A percentile compares a stretch with the other conserved stretches of the same genome.
These are phyloP conservation scores for Quercus bicolor DNA, from an alignment of 306 rosid genomes.

Conservation along the genomic window DNA sequence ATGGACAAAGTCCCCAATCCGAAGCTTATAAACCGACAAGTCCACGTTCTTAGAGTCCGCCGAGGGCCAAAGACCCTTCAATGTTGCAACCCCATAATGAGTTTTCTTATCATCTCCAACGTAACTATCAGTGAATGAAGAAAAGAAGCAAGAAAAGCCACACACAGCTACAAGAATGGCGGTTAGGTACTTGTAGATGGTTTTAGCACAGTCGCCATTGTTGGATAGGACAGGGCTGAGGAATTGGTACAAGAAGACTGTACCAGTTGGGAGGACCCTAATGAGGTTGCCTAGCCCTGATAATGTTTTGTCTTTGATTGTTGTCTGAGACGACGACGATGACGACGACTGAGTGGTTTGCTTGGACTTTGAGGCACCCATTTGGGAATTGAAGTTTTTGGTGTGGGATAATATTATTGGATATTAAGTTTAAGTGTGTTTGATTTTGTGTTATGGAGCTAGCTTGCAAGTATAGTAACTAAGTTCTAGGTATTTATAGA, in stretches of 20 bases:
- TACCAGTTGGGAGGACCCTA: slow-evolving; percentile 78
- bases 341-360: not conserved
- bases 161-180: slow-evolving; percentile 34
- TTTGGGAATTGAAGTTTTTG: not conserved
- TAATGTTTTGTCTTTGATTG: slow-evolving; percentile 19
- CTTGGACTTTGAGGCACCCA: slow-evolving; percentile 16
- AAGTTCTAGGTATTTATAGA: not conserved
- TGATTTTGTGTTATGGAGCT: not conserved
- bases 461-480: slow-evolving; percentile 34
- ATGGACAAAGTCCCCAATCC: slow-evolving; percentile 68
- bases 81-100: slow-evolving; percentile 58
- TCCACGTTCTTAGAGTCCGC: slow-evolving; percentile 32
- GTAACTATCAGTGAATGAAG: slow-evolving; percentile 85
- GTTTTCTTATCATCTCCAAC: slow-evolving; percentile 44
- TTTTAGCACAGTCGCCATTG: slow-evolving; percentile 55
- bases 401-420: not conserved
- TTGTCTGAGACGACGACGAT: not conserved
- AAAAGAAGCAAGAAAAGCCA: slow-evolving; percentile 56
- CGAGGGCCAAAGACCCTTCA: slow-evolving; percentile 66
- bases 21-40: slow-evolving; percentile 45
- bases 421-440: not conserved
- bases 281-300: slow-evolving; percentile 61
- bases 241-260: slow-evolving; percentile 66
- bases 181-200: slow-evolving; percentile 47
- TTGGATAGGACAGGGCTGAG: slow-evolving; percentile 70